Evolutionary conservation across 75 land plant genomes (phyloP).

Genomic region (Adiantum capillusveneris): DNA sequence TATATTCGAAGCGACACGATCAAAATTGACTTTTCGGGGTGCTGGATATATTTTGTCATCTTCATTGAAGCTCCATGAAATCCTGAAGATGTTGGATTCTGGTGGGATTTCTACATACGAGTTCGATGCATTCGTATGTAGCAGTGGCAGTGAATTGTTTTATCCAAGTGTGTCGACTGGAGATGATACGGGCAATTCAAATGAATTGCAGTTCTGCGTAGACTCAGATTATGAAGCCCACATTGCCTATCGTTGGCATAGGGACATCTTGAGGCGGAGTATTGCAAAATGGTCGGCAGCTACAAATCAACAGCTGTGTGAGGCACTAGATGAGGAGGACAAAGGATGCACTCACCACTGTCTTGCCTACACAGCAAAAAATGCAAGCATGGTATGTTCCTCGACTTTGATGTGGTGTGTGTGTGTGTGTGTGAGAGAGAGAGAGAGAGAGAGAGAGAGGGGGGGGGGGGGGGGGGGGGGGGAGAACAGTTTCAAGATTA

Average conservation of each 20-base stretch:
- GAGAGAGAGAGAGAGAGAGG: neutral
- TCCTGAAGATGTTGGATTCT: constrained; percentile 25
- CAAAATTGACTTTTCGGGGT: neutral
- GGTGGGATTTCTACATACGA: constrained; percentile 26
- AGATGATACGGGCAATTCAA: constrained; percentile 21
- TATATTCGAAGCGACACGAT: constrained; percentile 24
- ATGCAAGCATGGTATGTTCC: constrained; percentile 28
- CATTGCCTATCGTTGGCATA: constrained; percentile 54
- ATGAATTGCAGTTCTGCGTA: constrained; percentile 16
- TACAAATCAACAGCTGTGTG: constrained; percentile 21
- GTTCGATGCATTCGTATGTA: constrained; percentile 69
- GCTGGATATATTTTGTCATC: constrained; percentile 52
- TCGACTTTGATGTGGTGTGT: constrained; percentile 4
- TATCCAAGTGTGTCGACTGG: constrained; percentile 8
- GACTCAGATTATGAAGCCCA: constrained; percentile 54
- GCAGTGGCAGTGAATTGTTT: constrained; percentile 59
- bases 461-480: neutral
- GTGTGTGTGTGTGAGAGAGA: neutral
- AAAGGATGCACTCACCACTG: constrained; percentile 26
- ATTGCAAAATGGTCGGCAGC: constrained; percentile 16
- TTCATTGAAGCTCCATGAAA: constrained; percentile 41
- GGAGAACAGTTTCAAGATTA: too few species aligned
- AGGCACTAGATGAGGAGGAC: constrained; percentile 18
- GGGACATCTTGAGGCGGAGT: constrained; percentile 26
- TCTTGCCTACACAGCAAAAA: constrained; percentile 43